Evolutionary conservation across 139 green algal species (phyloP), one percentile per base, ranked within the genome.

Genomic region (Micractinium sp.): DNA sequence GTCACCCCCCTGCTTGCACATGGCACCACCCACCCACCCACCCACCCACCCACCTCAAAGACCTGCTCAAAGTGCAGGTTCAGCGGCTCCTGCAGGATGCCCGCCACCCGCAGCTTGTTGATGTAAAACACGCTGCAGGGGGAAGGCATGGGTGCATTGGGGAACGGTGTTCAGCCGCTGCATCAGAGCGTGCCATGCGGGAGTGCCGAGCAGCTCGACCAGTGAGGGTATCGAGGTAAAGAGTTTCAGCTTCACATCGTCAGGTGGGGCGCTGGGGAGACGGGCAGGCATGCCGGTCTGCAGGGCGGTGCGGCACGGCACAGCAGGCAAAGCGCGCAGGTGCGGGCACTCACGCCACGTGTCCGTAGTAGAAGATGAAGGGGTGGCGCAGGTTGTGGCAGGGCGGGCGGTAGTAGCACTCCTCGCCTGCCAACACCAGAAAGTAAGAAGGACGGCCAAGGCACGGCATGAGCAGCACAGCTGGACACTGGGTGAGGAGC

Each of bases 341-440:
- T 56, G 63, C 63, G 3, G 63, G n/a, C n/a, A 71, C 71, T 78
- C 93, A 92, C 5, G 95, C 95, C 39, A 94, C 92, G 91, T 97
- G 95, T 53, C 91, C 93, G 81, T 97, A 97, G 91, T 97, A 97
- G 89, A 97, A 97, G 80, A 97, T 95, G 91, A 97, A 96, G 78
- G 95, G 95, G 91, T 97, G 95, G 75, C 95, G 93, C 87, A 97
- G 95, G 92, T 95, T 93, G 89, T 97, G 95, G 91, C 96, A 96
- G 0, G 95, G 95, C 88, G 94, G 95, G 18, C 95, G 90, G 35
- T 94, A 92, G 91, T 95, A 97, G 20, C 94, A 91, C 84, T 97
- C 94, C 41, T 94, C 88, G 88, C 93, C 90, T 96, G 93, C 80
- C 90, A 35, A 22, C 38, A 31, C 47, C 47, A 56, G 47, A 9